Evolutionary conservation across 75 land plant species (phyloP), one percentile per base, ranked within the genome.

Genomic region (Pinus tabuliformis): DNA sequence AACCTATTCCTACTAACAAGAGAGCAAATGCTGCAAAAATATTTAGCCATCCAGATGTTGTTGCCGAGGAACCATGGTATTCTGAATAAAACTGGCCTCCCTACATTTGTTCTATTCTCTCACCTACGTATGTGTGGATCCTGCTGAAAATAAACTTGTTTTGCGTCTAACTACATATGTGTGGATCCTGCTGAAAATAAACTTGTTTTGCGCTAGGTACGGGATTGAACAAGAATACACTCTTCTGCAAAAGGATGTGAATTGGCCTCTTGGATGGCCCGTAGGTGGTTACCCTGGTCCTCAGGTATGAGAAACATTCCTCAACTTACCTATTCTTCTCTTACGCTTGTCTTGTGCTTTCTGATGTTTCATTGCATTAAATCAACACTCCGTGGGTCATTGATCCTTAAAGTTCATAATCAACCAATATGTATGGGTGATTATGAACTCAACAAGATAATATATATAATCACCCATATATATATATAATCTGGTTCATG

Each of bases 221-320:
- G 99, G 99, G 5, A 86, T 97, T 54, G 99, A 97, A 85, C 99
- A 97, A 79, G 99, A 97, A 82, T 97, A 92, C 89, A 97, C 99
- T 3, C 86, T 97, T 62, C 88, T 97, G 58, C 99, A 97, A 79
- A 76, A 85, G 79, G 80, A 91, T 77, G 98, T 97, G 59, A 91
- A 95, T 26, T 97, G 99, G 99, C 99, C 99, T 77, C 80, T 97
- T 45, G 99, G 99, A 21, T 97, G 99, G 99, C 99, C 99, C 36
- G 86, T 89, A 15, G 97, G 95, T 63, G 99, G 87, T 18, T 97
- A 89, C 54, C 99, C 99, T 68, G 99, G 99, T 57, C 93, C 99
- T 49, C 99, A 97, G 98, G 99, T 95, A 9, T 49, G 54, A 49
- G 54, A 49, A 49, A 9, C 11, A 9, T 49, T 49, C 54, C 54